Evolutionary conservation across 441 rosid genomes (phyloP), one percentile per base, ranked within the genome.

Genomic region (Brassica hybrid): DNA sequence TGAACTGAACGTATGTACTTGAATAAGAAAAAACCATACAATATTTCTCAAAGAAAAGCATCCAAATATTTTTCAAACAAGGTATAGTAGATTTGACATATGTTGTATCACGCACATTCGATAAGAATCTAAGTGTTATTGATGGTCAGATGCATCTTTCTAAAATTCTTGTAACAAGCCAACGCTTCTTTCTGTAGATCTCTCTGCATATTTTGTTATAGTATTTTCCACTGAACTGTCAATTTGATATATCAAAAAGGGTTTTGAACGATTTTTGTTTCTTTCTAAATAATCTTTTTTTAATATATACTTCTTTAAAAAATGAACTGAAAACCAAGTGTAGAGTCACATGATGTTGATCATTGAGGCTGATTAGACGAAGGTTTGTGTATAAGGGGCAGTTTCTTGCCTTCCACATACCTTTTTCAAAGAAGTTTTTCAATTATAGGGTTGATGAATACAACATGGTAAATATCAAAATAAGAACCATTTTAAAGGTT

Each of bases 71-170:
- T 30, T 30, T 30, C 6, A 30, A 34, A 43, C n/a, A 43, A 11
- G 50, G 50, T 43, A 43, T 43, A 43, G 50, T 18, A 66, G 60
- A 58, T 59, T 23, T 65, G 77, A 74, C 65, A 34, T 63, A 65
- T 65, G 56, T 21, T 56, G 25, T 25, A 43, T 43, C 59, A 45
- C 13, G 16, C 45, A 60, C 67, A 72, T 72, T 61, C 69, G 34
- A 48, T 62, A 62, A 72, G 69, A 64, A 63, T 73, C 61, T 4
- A 50, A 50, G 63, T 73, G 70, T 73, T 58, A 9, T 0, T 73
- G 64, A 73, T 64, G 25, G 70, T 36, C 71, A 34, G 16, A 48
- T 54, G 64, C 38, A 73, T 32, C 62, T 73, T 73, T 50, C 23
- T 13, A 32, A 72, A 43, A 43, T 43, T 43, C 66, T 36, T 43